Evolutionary conservation across 805 yeast genomes (phyloP), one percentile per base, ranked within the genome.

Genomic region (Pichia nakasei): DNA sequence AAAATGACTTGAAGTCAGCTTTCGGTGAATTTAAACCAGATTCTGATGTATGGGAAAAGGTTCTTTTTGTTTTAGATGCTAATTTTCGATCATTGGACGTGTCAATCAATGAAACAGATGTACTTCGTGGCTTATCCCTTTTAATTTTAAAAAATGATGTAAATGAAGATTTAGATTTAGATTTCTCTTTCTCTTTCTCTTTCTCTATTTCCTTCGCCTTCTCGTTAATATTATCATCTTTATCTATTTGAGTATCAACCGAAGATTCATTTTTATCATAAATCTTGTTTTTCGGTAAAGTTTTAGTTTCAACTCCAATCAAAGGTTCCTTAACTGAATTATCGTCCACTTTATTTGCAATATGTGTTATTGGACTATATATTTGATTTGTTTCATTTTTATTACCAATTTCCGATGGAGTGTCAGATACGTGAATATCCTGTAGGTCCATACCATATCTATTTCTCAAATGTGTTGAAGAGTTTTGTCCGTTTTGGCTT

Each of bases 81-180:
- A 24, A 18, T 22, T 42, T 45, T 17, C 42, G 39, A 13, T 43
- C 44, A 6, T 33, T 40, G 17, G 22, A 5, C n/a, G 37, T 15
- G 15, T 24, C 37, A 4, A 17, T n/a, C 6, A 29, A 12, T 5
- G 31, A 17, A 9, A 21, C 32, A 8, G 48, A 44, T 9, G 34
- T n/a, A 15, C 42, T 43, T 13, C 48, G 45, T 17, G 48, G 43
- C 19, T 49, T 49, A 22, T 46, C 48, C 22, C 43, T 42, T 20
- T 44, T 46, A 4, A 50, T 43, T 35, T 50, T 50, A 29, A 50
- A 50, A 35, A 50, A 50, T n/a, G 51, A 47, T 1, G 52, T 37
- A 17, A 50, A 50, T 4, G 53, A 46, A 15, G 50, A 33, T 39
- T 50, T 50, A 19, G 40, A 15, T 31, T 49, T 49, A 1, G 17